A percentile compares a stretch with the other conserved stretches of the same genome.
Conservation (phyloP, 495 filamentous ascomycete species). For the Polyplosphaeria fusca region DNA sequence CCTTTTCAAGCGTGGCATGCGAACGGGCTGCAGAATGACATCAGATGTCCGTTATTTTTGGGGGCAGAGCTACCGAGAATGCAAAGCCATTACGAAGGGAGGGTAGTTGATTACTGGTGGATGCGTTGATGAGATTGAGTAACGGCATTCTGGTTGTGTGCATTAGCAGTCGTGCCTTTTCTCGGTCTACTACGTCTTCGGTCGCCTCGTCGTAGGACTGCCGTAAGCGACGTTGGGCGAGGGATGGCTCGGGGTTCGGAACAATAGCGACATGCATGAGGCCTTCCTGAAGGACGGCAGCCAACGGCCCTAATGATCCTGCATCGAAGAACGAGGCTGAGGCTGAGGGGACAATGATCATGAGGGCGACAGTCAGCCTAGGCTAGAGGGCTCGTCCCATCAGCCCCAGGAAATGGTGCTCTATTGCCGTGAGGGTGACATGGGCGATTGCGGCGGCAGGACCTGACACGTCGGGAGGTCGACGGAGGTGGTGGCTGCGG, state of each 20-base stretch:
- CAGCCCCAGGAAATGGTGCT: background rate
- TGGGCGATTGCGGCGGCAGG: background rate
- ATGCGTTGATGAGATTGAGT: no score
- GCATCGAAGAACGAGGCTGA: background rate
- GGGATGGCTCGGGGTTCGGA: background rate
- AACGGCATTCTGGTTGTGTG: no score
- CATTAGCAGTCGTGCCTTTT: no score
- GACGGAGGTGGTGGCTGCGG: background rate
- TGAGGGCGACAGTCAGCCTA: conserved; percentile 9
- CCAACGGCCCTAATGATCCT: conserved; percentile 9
- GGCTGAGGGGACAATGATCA: background rate
- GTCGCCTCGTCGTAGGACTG: no score
- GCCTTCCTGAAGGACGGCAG: background rate
- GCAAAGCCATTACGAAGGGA: no score
- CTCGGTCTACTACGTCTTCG: no score
- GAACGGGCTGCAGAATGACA: no score
- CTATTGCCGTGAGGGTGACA: background rate
- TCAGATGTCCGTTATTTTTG: no score
- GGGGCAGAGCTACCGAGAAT: no score
- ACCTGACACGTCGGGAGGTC: background rate
- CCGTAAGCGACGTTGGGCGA: no score
- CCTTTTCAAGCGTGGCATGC: no score
- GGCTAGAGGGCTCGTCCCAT: background rate
- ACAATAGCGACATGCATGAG: background rate
- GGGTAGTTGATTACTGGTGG: no score